A percentile compares a stretch with the other conserved stretches of the same genome.
These are phyloP conservation scores for Coniochaeta prunicola DNA, from an alignment of 2,329 filamentous ascomycete species.

Conservation along the genomic window DNA sequence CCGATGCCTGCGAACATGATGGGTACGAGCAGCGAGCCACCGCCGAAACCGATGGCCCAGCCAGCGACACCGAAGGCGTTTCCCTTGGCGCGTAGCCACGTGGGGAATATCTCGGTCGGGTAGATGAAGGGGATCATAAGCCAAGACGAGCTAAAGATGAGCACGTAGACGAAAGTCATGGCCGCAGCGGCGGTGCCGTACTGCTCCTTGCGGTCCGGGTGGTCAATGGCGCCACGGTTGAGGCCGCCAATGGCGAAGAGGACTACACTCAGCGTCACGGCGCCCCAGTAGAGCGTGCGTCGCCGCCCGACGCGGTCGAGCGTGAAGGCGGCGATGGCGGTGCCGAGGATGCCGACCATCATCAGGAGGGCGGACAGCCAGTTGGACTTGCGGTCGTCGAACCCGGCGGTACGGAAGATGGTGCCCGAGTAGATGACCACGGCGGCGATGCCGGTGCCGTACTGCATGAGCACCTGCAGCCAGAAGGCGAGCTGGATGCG, in stretches of 20 bases:
- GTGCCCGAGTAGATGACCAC: slow-evolving; percentile 54
- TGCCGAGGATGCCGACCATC: slow-evolving; percentile 52
- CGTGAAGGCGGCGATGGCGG: slow-evolving; percentile 62
- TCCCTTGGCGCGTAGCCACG: slow-evolving; percentile 64
- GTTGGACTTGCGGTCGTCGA: slow-evolving; percentile 49
- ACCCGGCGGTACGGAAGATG: slow-evolving; percentile 62
- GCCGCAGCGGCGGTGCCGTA: slow-evolving; percentile 22
- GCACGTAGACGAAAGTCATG: slow-evolving; percentile 32
- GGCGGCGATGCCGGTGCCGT: slow-evolving; percentile 64
- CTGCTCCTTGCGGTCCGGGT: slow-evolving; percentile 12
- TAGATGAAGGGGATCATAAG: slow-evolving; percentile 46
- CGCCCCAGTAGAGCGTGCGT: slow-evolving; percentile 64
- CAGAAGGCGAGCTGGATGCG: slow-evolving; percentile 64
- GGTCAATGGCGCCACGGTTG: slow-evolving; percentile 37
- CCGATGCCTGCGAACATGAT: slow-evolving; percentile 57
- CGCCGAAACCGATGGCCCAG: slow-evolving; percentile 63
- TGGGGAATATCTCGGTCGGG: slow-evolving; percentile 66
- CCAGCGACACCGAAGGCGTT: slow-evolving; percentile 72
- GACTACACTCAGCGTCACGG: slow-evolving; percentile 53
- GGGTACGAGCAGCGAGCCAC: slow-evolving; percentile 38
- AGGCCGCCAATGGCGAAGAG: slow-evolving; percentile 63
- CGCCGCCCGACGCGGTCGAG: slow-evolving; percentile 61
- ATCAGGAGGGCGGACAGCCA: slow-evolving; percentile 55
- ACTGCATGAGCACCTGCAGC: slow-evolving; percentile 60
- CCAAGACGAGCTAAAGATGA: slow-evolving; percentile 36